A percentile compares a stretch with the other conserved stretches of the same genome.
phyloP scores from a whole-genome alignment of 78 protist genomes.

The Dictyostelium purpureum region DNA sequence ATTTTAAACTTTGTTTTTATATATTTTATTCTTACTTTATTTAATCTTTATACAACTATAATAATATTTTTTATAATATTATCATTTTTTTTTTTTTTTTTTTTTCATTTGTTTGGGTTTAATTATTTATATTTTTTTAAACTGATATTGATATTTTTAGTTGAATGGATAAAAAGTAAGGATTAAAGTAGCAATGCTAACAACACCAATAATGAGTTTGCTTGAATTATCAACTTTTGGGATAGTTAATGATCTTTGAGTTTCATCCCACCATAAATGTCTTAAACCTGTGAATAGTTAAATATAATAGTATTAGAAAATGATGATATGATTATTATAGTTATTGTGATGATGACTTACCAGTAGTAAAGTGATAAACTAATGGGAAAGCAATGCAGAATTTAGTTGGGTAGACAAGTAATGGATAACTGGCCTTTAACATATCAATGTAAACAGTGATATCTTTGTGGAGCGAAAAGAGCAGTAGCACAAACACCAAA shows the following conservation, averaged over 20 bases:
- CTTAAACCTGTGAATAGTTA: too few relatives aligned
- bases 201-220: not conserved
- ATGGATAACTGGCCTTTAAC: conserved; percentile 17
- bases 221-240: conserved; percentile 12
- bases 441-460: conserved; percentile 12
- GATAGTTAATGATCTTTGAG: conserved; percentile 9
- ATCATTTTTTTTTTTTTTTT: too few relatives aligned
- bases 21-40: too few relatives aligned
- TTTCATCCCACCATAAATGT: too few relatives aligned
- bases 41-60: too few relatives aligned
- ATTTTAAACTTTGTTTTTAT: too few relatives aligned
- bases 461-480: conserved; percentile 58
- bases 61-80: too few relatives aligned
- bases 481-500: conserved; percentile 15
- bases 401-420: conserved; percentile 28
- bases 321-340: too few relatives aligned
- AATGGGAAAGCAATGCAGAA: conserved; percentile 56
- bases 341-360: conserved; percentile 34
- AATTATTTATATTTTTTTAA: too few relatives aligned
- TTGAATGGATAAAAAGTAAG: not conserved
- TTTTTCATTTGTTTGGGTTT: too few relatives aligned
- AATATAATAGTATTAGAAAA: too few relatives aligned
- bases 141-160: too few relatives aligned
- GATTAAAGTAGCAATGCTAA: not conserved
- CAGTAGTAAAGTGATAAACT: conserved; percentile 36